Percentiles rank a stretch among this genome's conserved stretches.
Conservation (phyloP, 495 filamentous ascomycete species). For the Darksidea phi region DNA sequence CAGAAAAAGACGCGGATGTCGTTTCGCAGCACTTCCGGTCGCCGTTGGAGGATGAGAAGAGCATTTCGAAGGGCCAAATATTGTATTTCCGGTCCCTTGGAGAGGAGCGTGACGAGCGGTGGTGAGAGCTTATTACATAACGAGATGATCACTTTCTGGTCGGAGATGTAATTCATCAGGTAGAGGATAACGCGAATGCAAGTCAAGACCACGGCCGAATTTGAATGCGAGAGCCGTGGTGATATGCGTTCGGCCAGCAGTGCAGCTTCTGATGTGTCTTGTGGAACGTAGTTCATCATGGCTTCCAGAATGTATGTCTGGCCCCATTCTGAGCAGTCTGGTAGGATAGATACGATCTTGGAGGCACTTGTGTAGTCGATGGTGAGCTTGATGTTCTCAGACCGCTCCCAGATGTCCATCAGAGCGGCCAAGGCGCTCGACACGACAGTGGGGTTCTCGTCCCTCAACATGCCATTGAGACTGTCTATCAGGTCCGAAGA, state of each 20-base stretch:
- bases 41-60: conserved; percentile 85
- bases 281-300: conserved; percentile 96
- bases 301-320: conserved; percentile 98
- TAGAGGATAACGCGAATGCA: conserved; percentile 95
- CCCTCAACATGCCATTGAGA: conserved; percentile 83
- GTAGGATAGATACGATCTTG: conserved; percentile 93
- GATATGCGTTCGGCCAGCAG: conserved; percentile 91
- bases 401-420: conserved; percentile 98
- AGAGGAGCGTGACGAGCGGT: conserved; percentile 89
- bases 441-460: conserved; percentile 96
- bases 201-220: conserved; percentile 93
- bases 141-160: conserved; percentile 84
- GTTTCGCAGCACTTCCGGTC: conserved; percentile 91
- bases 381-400: conserved; percentile 94
- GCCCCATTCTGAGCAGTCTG: conserved; percentile 99
- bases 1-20: conserved; percentile 99
- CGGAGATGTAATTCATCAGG: conserved; percentile 97
- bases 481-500: conserved; percentile 86
- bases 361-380: conserved; percentile 97
- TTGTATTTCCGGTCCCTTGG: conserved; percentile 96
- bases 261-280: conserved; percentile 81
- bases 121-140: conserved; percentile 93
- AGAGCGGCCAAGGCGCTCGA: conserved; percentile 87
- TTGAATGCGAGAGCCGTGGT: conserved; percentile 90
- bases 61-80: conserved; percentile 95